Percentiles rank a stretch among this genome's conserved stretches.
Conservation (phyloP, 1,284 basidiomycete species). For the Lentinus polychrous region DNA sequence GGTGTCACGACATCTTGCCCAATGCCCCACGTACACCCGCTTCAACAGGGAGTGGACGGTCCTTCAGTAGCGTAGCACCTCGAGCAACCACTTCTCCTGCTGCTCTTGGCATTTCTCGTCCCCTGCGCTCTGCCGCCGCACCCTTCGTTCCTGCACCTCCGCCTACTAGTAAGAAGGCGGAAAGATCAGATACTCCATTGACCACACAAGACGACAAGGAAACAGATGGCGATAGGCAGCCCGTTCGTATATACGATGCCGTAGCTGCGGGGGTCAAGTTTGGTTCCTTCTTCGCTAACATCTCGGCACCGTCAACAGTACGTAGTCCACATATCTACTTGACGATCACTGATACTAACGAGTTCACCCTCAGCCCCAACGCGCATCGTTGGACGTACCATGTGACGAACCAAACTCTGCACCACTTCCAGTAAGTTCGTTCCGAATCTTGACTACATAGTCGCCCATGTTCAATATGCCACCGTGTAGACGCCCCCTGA, state of each 20-base stretch:
- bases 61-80: not conserved
- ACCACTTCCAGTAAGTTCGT: no score
- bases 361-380: not conserved
- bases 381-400: not conserved
- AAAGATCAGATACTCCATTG: not conserved
- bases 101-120: not conserved
- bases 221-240: not conserved
- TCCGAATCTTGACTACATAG: no score
- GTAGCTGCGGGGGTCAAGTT: not conserved
- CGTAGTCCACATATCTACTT: not conserved
- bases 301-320: not conserved
- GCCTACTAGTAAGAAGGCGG: not conserved
- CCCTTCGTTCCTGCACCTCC: not conserved
- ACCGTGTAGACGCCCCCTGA: not conserved
- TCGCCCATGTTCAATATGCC: no score
- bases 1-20: conserved; percentile 23
- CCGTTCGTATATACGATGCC: not conserved
- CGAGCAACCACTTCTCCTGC: not conserved
- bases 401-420: not conserved
- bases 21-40: not conserved
- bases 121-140: not conserved
- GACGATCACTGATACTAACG: not conserved
- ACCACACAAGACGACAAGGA: not conserved
- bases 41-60: not conserved
- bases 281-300: not conserved